Conservation (phyloP, 106 monocot species). For the Dendrobium huoshanense region DNA sequence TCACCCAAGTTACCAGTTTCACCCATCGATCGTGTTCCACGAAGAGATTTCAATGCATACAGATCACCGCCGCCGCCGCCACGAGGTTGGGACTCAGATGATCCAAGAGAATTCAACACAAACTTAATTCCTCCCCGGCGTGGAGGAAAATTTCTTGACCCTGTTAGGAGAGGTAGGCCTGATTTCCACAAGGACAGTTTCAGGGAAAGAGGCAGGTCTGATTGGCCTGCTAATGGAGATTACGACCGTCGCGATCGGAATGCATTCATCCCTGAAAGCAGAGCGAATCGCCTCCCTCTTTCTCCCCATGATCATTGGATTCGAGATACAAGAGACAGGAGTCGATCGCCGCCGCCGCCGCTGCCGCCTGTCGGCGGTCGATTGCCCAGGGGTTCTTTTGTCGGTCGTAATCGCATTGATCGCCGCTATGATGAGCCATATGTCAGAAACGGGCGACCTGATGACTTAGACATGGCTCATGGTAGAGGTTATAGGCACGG, state of each 20-base stretch:
- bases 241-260: conserved; percentile 20
- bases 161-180: conserved; percentile 21
- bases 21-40: conserved; percentile 14
- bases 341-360: conserved; percentile 31
- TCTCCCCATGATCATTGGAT: conserved; percentile 32
- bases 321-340: conserved; percentile 39
- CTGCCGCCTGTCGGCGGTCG: conserved; percentile 18
- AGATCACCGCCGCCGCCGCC: conserved; percentile 43
- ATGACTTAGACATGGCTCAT: conserved; percentile 10
- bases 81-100: conserved; percentile 31
- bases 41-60: conserved; percentile 38
- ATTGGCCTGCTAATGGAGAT: conserved; percentile 14
- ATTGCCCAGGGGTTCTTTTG: conserved; percentile 10
- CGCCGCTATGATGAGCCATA: conserved; percentile 20
- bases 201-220: conserved; percentile 28
- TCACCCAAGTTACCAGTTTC: conserved; percentile 20
- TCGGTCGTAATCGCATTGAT: conserved; percentile 34
- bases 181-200: conserved; percentile 23
- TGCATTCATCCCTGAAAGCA: conserved; percentile 22
- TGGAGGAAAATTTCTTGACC: conserved; percentile 23
- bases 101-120: conserved; percentile 20
- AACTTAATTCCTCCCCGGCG: conserved; percentile 19
- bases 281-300: conserved; percentile 20
- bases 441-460: conserved; percentile 10
- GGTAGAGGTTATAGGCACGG: conserved; percentile 25